Percentiles rank a stretch among this genome's conserved stretches.
These are phyloP conservation scores for Candida saitoana DNA, from an alignment of 805 yeast species.

Conservation along the genomic window DNA sequence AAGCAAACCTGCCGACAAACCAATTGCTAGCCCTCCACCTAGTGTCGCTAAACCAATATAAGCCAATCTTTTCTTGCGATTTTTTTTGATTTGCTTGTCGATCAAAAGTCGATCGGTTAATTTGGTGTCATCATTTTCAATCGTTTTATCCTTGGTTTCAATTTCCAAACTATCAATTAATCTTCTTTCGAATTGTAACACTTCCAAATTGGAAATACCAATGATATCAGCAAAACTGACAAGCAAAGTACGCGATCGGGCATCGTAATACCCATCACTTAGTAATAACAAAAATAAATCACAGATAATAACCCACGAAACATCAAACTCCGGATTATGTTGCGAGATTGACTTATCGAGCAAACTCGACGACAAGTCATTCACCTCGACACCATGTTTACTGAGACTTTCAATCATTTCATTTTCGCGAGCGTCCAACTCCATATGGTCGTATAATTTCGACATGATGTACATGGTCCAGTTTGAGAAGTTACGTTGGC, in stretches of 20 bases:
- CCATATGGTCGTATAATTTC: slow-evolving; percentile 75
- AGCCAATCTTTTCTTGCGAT: slow-evolving; percentile 63
- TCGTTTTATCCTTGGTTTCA: slow-evolving; percentile 47
- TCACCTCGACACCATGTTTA: slow-evolving; percentile 72
- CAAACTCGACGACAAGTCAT: slow-evolving; percentile 66
- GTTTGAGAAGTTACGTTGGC: slow-evolving; percentile 74
- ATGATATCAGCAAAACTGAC: slow-evolving; percentile 61
- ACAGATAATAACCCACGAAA: slow-evolving; percentile 91
- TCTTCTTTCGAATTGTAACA: slow-evolving; percentile 84
- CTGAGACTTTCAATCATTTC: slow-evolving; percentile 84
- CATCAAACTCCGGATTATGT: slow-evolving; percentile 42
- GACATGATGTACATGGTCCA: slow-evolving; percentile 78
- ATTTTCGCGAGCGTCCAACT: slow-evolving; percentile 70
- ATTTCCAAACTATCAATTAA: slow-evolving; percentile 87
- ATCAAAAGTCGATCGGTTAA: slow-evolving; percentile 75
- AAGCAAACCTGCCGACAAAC: slow-evolving; percentile 88
- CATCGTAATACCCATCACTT: slow-evolving; percentile 82
- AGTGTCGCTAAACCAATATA: slow-evolving; percentile 93
- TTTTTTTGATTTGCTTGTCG: slow-evolving; percentile 63
- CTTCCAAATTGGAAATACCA: slow-evolving; percentile 59
- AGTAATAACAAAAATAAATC: slow-evolving; percentile 78
- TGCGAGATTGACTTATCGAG: slow-evolving; percentile 18
- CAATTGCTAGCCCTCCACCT: slow-evolving; percentile 93
- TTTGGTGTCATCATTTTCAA: slow-evolving; percentile 67
- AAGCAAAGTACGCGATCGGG: slow-evolving; percentile 81